A percentile compares a stretch with the other conserved stretches of the same genome.
Conservation (phyloP, 306 rosid genomes). For the Oxytropis ochrocephala region DNA sequence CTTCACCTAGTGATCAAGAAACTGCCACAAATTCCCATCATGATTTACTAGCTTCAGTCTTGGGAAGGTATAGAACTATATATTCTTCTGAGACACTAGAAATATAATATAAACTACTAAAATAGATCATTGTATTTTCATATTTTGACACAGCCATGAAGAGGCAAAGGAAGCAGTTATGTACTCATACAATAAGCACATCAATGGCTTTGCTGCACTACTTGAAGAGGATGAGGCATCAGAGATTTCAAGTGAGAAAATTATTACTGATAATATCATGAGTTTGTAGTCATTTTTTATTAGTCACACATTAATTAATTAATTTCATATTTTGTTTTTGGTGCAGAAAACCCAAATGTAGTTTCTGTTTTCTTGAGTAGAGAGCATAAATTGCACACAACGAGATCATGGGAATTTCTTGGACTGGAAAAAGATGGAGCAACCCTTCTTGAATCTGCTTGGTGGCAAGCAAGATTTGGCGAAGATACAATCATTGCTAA, state of each 20-base stretch:
- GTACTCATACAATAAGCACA: no score
- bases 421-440: constrained; percentile 19
- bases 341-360: constrained; percentile 28
- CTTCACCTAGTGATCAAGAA: constrained; percentile 12
- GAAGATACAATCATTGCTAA: constrained; percentile 21
- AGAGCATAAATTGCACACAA: constrained; percentile 39
- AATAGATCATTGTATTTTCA: no score
- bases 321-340: background rate
- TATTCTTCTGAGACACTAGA: background rate
- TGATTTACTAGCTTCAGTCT: constrained; percentile 19
- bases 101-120: no score
- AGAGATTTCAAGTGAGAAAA: constrained; percentile 37
- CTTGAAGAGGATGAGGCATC: constrained; percentile 42
- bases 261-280: background rate
- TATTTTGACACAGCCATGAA: background rate
- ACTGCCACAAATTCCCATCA: constrained; percentile 25
- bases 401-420: constrained; percentile 64
- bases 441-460: background rate
- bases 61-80: constrained; percentile 20
- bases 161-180: constrained; percentile 14
- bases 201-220: no score
- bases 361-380: constrained; percentile 52
- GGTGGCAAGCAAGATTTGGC: constrained; percentile 19
- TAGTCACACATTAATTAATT: background rate
- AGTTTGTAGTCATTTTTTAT: background rate